phyloP scores from a whole-genome alignment of 2,329 filamentous ascomycete species.

The Mycosphaerelloides madeirae region DNA sequence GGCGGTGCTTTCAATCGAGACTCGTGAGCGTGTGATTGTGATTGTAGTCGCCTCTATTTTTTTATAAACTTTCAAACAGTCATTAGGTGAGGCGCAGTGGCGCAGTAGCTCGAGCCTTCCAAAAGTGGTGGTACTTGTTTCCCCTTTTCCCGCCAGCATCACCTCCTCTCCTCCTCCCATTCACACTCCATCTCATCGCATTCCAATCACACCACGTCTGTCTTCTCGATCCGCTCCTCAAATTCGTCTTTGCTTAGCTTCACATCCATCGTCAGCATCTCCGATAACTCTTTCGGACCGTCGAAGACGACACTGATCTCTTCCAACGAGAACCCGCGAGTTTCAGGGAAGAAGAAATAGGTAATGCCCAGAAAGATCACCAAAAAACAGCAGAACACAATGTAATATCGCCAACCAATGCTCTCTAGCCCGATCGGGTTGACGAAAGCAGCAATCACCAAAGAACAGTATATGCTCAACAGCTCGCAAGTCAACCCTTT shows the following conservation, averaged over 20 bases:
- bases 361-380: constrained; percentile 28
- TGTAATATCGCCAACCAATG: constrained; percentile 30
- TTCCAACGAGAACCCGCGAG: constrained; percentile 34
- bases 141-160: too few relatives aligned
- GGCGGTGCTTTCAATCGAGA: too few relatives aligned
- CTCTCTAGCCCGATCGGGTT: constrained; percentile 36
- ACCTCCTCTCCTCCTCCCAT: too few relatives aligned
- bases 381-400: constrained; percentile 35
- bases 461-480: constrained; percentile 23
- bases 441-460: constrained; percentile 30
- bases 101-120: too few relatives aligned
- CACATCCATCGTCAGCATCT: too few relatives aligned
- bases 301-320: constrained; percentile 45
- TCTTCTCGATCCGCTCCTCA: constrained; percentile 21
- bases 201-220: too few relatives aligned
- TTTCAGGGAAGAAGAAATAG: constrained; percentile 31
- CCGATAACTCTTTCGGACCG: constrained; percentile 18
- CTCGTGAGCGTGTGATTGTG: too few relatives aligned
- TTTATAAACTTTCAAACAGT: too few relatives aligned
- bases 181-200: too few relatives aligned
- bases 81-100: too few relatives aligned
- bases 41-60: too few relatives aligned
- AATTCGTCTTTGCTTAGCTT: constrained; percentile 17
- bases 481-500: constrained; percentile 25
- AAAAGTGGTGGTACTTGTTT: too few relatives aligned